phyloP scores from a whole-genome alignment of 2,329 filamentous ascomycete genomes.

The Moelleriella libera region DNA sequence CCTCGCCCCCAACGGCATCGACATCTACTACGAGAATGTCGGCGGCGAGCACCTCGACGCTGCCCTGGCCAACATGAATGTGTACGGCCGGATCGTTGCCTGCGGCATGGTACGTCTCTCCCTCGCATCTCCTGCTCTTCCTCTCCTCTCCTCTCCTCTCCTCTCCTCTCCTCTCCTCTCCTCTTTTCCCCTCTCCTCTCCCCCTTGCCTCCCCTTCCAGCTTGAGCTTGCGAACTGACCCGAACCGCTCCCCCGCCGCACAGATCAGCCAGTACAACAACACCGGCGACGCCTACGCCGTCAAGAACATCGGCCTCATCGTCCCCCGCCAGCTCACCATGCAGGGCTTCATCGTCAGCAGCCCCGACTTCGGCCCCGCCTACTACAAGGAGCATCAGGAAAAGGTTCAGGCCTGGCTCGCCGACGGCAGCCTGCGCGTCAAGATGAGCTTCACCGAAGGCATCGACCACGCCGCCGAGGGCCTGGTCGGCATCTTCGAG shows the following conservation, averaged over 20 bases:
- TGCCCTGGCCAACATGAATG: conserved; percentile 33
- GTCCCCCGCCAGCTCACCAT: conserved; percentile 57
- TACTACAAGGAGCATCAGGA: conserved; percentile 60
- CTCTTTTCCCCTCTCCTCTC: too few species aligned
- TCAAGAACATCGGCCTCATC: conserved; percentile 51
- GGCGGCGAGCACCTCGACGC: conserved; percentile 38
- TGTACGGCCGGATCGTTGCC: conserved; percentile 48
- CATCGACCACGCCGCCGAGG: conserved; percentile 66
- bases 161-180: too few species aligned
- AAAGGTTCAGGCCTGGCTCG: conserved; percentile 62
- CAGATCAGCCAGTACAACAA: conserved; percentile 63
- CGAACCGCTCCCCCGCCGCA: background rate
- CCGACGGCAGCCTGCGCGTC: conserved; percentile 60
- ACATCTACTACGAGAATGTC: conserved; percentile 48
- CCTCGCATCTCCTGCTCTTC: too few species aligned
- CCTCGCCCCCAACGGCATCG: conserved; percentile 63
- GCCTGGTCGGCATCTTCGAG: conserved; percentile 58
- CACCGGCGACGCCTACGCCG: conserved; percentile 33
- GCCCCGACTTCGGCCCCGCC: conserved; percentile 49
- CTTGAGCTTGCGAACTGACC: background rate
- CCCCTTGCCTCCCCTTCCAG: too few species aligned
- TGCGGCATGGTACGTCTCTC: conserved; percentile 41
- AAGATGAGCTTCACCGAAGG: conserved; percentile 56
- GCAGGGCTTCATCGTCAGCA: conserved; percentile 61
- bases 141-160: too few species aligned